Percentiles rank a stretch among this genome's conserved stretches.
These are phyloP conservation scores for Lunularia cruciata DNA, from an alignment of 225 moss, liverwort and hornwort species.

Conservation along the genomic window DNA sequence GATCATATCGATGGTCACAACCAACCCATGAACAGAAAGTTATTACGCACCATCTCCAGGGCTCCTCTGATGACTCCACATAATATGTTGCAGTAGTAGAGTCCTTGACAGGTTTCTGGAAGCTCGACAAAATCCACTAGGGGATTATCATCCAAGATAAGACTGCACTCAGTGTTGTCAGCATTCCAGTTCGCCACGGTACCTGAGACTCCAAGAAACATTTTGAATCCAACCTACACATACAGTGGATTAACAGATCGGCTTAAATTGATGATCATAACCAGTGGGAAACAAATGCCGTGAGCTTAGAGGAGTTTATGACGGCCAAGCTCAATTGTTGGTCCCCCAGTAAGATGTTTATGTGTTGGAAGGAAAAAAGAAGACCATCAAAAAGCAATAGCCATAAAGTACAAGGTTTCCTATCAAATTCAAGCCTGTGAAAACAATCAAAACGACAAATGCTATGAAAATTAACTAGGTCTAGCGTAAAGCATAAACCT, in stretches of 20 bases:
- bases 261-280: background rate
- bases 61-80: constrained; percentile 97
- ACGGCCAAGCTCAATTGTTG: too few relatives aligned
- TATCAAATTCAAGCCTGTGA: background rate
- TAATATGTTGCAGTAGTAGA: constrained; percentile 96
- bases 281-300: too few relatives aligned
- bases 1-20: too few relatives aligned
- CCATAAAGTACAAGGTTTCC: too few relatives aligned
- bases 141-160: constrained; percentile 96
- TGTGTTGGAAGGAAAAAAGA: background rate
- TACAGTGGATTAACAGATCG: background rate
- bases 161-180: constrained; percentile 92
- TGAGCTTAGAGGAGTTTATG: too few relatives aligned
- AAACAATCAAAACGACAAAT: background rate
- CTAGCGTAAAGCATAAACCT: constrained; percentile 46
- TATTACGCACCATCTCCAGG: constrained; percentile 76
- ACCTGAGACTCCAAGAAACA: constrained; percentile 94
- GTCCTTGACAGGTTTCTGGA: constrained; percentile 94
- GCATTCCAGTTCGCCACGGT: constrained; percentile 93
- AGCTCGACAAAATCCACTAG: constrained; percentile 99
- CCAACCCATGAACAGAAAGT: background rate
- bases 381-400: background rate
- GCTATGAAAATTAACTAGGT: background rate
- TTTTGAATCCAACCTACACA: constrained; percentile 86
- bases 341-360: too few relatives aligned